phyloP scores from a whole-genome alignment of 2,329 filamentous ascomycete genomes.

The Cytospora chrysosperma region DNA sequence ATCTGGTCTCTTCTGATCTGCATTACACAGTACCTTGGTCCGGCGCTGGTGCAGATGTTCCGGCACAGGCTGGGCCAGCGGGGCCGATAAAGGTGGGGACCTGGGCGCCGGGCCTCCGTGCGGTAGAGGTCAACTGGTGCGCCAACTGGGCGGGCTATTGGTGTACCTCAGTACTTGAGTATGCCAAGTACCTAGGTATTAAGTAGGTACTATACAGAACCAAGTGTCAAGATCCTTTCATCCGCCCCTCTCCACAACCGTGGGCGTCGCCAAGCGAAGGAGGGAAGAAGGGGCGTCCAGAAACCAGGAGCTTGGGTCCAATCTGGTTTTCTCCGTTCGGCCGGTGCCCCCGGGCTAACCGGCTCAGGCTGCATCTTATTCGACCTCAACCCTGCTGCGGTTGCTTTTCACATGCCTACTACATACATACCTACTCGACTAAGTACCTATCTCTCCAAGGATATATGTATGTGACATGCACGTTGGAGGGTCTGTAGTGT shows the following conservation, averaged over 20 bases:
- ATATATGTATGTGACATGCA: neutral
- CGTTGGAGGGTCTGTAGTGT: neutral
- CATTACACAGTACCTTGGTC: no score
- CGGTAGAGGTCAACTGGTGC: no score
- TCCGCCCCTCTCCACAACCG: neutral
- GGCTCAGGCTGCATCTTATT: neutral
- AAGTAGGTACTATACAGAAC: no score
- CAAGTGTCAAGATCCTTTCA: no score
- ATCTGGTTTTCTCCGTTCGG: neutral
- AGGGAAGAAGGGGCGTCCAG: neutral
- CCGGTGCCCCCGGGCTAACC: neutral
- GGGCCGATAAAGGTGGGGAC: neutral
- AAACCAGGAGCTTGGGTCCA: neutral
- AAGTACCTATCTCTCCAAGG: neutral
- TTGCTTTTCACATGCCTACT: neutral
- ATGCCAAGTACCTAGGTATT: no score
- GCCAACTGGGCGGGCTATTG: no score
- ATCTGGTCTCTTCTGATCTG: no score
- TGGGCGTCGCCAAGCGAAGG: neutral
- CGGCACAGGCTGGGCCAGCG: neutral
- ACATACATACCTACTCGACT: no score
- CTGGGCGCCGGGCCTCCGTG: no score
- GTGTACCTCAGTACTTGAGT: no score
- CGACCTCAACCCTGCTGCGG: no score
- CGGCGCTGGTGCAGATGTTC: neutral